Percentiles rank a stretch among this genome's conserved stretches.
Conservation (phyloP, 2,329 filamentous ascomycete genomes). For the Polytolypa hystricis region DNA sequence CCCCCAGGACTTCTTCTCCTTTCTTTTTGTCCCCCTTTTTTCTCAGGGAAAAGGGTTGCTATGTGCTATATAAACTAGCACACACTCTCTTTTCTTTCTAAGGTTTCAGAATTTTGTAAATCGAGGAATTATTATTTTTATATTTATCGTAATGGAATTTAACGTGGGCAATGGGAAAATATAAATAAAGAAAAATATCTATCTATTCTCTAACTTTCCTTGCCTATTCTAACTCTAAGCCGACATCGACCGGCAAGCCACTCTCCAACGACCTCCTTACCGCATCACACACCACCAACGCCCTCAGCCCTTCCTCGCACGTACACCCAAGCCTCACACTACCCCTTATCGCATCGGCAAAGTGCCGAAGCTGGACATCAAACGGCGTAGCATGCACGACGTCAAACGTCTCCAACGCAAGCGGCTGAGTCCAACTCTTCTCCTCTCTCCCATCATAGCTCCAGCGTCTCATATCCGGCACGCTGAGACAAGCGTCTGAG, state of each 20-base stretch:
- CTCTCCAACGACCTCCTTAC: background rate
- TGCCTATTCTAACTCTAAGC: too few relatives aligned
- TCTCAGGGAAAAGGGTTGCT: too few relatives aligned
- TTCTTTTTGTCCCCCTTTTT: too few relatives aligned
- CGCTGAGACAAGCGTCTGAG: background rate
- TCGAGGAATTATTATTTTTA: too few relatives aligned
- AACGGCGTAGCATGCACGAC: background rate
- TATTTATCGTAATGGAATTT: too few relatives aligned
- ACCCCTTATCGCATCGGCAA: background rate
- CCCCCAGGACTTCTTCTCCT: too few relatives aligned
- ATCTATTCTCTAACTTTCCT: too few relatives aligned
- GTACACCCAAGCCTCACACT: background rate
- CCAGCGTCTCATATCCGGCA: background rate
- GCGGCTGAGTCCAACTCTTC: background rate
- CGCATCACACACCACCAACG: background rate
- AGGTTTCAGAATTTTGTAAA: too few relatives aligned
- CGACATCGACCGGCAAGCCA: background rate
- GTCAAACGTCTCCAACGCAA: background rate
- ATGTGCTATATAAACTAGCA: too few relatives aligned
- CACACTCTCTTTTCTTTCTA: too few relatives aligned
- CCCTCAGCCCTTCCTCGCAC: background rate
- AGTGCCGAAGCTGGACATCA: background rate
- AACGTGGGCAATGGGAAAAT: too few relatives aligned
- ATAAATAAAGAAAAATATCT: too few relatives aligned
- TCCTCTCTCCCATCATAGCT: background rate